Evolutionary conservation across 2,329 filamentous ascomycete species (phyloP).

Genomic region (Stagonosporopsis vannaccii): DNA sequence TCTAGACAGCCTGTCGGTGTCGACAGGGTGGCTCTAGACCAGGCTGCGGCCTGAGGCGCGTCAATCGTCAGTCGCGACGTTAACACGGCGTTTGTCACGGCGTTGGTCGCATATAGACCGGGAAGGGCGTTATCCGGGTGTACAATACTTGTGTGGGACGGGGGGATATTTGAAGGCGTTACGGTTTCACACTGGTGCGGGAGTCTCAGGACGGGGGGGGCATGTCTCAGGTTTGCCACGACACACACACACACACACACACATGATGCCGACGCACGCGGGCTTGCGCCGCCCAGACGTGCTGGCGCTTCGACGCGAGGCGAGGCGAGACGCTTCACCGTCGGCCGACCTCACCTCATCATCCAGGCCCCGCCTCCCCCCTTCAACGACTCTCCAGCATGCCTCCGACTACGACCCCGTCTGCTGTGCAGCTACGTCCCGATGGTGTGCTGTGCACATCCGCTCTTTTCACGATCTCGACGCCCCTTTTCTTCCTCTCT

Average conservation of each 20-base stretch:
- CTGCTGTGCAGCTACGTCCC: conserved; percentile 7
- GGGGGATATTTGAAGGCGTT: conserved; percentile 7
- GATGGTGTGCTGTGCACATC: conserved; percentile 11
- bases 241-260: neutral
- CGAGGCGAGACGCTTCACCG: no score
- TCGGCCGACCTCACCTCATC: no score
- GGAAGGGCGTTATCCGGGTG: conserved; percentile 7
- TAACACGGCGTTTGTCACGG: neutral
- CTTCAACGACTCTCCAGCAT: no score
- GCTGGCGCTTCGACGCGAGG: neutral
- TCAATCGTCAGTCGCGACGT: no score
- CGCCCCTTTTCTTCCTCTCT: neutral
- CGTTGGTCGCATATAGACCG: conserved; percentile 8
- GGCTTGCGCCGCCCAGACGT: no score
- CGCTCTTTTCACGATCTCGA: conserved; percentile 7
- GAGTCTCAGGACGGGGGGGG: neutral
- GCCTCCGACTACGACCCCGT: neutral
- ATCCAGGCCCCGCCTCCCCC: no score
- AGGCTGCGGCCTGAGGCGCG: neutral
- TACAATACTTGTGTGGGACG: conserved; percentile 3
- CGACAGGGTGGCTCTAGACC: no score
- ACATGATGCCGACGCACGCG: no score
- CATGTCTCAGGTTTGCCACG: neutral
- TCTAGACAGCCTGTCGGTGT: conserved; percentile 3
- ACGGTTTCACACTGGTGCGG: conserved; percentile 10